These are phyloP conservation scores for Saposhnikovia divaricata DNA, from an alignment of 129 eudicot species.

Conservation along the genomic window DNA sequence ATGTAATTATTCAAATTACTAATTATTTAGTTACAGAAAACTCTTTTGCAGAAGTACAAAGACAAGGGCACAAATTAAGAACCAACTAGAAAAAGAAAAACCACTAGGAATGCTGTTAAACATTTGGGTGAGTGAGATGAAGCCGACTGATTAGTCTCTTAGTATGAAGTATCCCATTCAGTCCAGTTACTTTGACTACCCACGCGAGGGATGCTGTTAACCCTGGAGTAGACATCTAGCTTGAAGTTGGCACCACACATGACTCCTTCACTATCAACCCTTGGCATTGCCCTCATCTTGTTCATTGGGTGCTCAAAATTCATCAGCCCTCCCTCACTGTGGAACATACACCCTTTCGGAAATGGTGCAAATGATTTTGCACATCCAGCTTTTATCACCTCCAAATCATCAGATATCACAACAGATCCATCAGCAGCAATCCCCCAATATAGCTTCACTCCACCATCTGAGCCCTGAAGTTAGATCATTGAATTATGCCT, in stretches of 20 bases:
- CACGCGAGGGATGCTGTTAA: constrained; percentile 74
- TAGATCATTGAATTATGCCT: background rate
- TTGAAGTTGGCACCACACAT: constrained; percentile 94
- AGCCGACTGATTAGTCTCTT: background rate
- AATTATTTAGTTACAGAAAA: background rate
- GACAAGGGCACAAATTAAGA: background rate
- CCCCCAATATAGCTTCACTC: constrained; percentile 83
- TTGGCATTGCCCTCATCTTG: constrained; percentile 89
- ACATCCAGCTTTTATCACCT: constrained; percentile 76
- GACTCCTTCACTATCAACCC: constrained; percentile 90
- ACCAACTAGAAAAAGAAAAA: background rate
- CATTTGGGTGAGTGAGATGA: background rate
- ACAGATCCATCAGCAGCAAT: constrained; percentile 89
- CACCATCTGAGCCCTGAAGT: constrained; percentile 80
- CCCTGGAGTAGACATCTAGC: constrained; percentile 65
- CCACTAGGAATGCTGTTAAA: background rate
- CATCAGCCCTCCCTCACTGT: constrained; percentile 92
- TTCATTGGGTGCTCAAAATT: constrained; percentile 98
- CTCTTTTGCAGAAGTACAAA: background rate
- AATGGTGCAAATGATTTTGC: constrained; percentile 94
- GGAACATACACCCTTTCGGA: constrained; percentile 86
- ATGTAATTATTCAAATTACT: background rate
- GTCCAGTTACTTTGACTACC: constrained; percentile 86
- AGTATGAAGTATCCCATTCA: constrained; percentile 42
- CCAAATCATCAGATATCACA: constrained; percentile 76